Evolutionary conservation across 345 rosid genomes (phyloP), one percentile per base, ranked within the genome.

Genomic region (Triadica sebifera): DNA sequence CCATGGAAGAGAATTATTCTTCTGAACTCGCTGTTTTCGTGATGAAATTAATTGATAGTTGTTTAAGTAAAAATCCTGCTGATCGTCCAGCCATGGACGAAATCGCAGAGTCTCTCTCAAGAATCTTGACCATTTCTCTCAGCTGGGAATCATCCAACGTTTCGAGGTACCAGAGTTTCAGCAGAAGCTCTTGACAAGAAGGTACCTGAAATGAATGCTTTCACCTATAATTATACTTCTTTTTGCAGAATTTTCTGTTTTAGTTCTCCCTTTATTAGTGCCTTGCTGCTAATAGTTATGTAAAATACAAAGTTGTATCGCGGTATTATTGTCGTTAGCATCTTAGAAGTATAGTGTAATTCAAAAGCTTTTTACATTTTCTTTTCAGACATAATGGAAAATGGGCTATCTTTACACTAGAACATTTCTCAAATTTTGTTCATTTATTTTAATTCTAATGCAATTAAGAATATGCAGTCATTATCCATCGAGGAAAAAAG

Each of bases 61-160:
- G 98, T 84, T 73, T 91, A 64, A 71, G 82, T 50, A 87, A 78
- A 77, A 82, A 89, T 80, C 91, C 91, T 20, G 37, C 80, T 19
- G 80, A 59, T 67, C 97, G 97, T 20, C 98, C 97, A 55, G 70
- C 84, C 59, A 91, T 86, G 92, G 92, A 84, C 72, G 90, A 91
- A 64, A 77, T 86, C 47, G 81, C 77, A 67, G 75, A 77, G 69
- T 81, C 88, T 76, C 80, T 91, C 37, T 81, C 89, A 8, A 81
- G 83, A 77, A 85, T 88, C 79, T 73, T 86, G 78, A 76, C 79
- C 2, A 37, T 85, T 58, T 83, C 88, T 0, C 68, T 73, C 56
- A 67, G 74, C 15, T 79, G 80, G 85, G 87, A 85, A 70, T 79
- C 46, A 34, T 81, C 89, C 22, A 69, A 55, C 41, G 16, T 39